Evolutionary conservation across 768 basidiomycete genomes (phyloP), one percentile per base, ranked within the genome.

Genomic region (Tulasnella sp.): DNA sequence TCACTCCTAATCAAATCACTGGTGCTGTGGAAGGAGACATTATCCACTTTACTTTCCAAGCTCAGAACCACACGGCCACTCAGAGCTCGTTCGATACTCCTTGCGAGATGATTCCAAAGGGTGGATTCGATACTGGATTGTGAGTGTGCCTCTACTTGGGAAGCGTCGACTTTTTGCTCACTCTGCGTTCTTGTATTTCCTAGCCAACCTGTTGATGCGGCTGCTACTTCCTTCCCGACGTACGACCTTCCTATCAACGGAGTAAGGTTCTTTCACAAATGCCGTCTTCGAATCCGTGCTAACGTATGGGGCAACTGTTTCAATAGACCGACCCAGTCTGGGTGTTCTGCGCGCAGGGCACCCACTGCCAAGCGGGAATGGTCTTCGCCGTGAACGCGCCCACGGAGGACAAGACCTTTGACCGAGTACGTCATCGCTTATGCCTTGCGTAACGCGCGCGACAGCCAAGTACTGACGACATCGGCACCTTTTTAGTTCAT

Each of bases 291-390:
- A 14, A 14, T 9, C 12, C 12, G 40, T 12, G 37, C 37, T 24
- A 41, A 41, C 8, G n/a, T 37, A 34, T 73, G 8, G 7, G 20
- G 72, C 72, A 40, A n/a, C 8, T 12, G 14, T 37, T 22, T 37
- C 6, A 64, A 37, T 75, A 90, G 89, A 92, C 91, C 41, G 75
- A 79, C 7, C 83, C 85, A 12, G 85, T 90, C 81, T 92, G 91
- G 90, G 89, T 89, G 73, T 91, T 89, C 86, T 85, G 73, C 22
- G 85, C 84, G 64, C 82, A 79, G 34, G 69, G 37, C 41, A 77
- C 40, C 46, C 81, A 82, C 76, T 82, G 81, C 72, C 58, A 79
- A 44, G 31, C 41, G 22, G 82, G 82, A 16, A 82, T 82, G 82
- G 81, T 81, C 42, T 82, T 82, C 76, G 82, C 82, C 34, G 74